phyloP scores from a whole-genome alignment of 208 protist genomes.

The Leishmania braziliensis region DNA sequence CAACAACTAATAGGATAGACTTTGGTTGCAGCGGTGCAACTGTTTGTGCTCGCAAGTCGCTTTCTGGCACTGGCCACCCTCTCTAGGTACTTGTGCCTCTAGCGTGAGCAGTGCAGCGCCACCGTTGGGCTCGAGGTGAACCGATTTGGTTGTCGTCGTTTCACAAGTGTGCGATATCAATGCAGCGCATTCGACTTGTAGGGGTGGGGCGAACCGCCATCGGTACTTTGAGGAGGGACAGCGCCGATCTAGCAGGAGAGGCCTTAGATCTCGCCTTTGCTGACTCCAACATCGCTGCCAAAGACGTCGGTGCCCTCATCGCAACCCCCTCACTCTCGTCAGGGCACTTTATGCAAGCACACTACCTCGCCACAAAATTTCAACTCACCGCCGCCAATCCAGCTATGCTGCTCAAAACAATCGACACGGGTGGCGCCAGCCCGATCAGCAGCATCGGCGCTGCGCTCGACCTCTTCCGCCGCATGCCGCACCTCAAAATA shows the following conservation, averaged over 20 bases:
- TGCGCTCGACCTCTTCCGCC: constrained; percentile 47
- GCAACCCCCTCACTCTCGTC: constrained; percentile 78
- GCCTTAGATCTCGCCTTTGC: constrained; percentile 55
- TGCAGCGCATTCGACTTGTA: constrained; percentile 45
- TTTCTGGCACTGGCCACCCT: not conserved
- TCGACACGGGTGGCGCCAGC: constrained; percentile 74
- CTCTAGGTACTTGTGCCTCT: not conserved
- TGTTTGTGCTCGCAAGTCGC: not conserved
- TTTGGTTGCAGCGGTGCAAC: not conserved
- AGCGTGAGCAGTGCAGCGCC: not conserved
- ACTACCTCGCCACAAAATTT: constrained; percentile 63
- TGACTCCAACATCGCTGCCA: constrained; percentile 48
- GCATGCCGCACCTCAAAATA: constrained; percentile 35
- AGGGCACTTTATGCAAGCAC: constrained; percentile 74
- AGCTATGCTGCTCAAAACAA: constrained; percentile 53
- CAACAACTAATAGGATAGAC: not conserved
- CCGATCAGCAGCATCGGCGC: constrained; percentile 61
- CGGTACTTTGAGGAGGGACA: constrained; percentile 44
- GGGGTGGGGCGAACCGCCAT: constrained; percentile 60
- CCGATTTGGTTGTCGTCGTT: not conserved
- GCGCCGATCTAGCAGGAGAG: constrained; percentile 41
- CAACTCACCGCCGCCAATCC: constrained; percentile 40
- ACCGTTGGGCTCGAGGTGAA: not conserved
- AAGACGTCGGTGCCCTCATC: constrained; percentile 70
- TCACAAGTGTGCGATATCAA: not conserved